Evolutionary conservation across 768 basidiomycete genomes (phyloP).

Genomic region (Trametes cubensis): DNA sequence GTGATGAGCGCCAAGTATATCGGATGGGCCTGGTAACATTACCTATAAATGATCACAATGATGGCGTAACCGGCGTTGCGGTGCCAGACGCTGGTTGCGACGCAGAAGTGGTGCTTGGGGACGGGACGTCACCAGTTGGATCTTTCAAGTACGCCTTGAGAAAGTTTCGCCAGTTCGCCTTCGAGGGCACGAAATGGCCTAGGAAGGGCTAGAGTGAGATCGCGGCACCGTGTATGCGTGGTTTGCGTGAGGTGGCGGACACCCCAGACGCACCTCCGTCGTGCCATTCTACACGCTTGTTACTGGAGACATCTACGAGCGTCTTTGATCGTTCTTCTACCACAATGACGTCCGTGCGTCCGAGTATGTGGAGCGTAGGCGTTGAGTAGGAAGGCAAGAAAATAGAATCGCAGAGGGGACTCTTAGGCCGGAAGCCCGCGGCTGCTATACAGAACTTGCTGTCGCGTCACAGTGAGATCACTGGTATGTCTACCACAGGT

Average conservation of each 20-base stretch:
- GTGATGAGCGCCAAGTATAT: too few species aligned
- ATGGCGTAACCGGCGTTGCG: slow-evolving; percentile 43
- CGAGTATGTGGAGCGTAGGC: slow-evolving; percentile 77
- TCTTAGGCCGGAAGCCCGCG: slow-evolving; percentile 63
- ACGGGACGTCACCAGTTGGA: slow-evolving; percentile 49
- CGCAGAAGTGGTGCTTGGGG: slow-evolving; percentile 40
- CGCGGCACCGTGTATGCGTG: neutral
- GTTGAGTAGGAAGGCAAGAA: slow-evolving; percentile 60
- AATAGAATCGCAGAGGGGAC: slow-evolving; percentile 50
- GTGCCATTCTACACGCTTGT: slow-evolving; percentile 71
- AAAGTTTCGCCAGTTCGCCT: slow-evolving; percentile 75
- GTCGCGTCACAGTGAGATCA: neutral
- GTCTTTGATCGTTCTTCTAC: slow-evolving; percentile 63
- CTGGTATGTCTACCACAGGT: neutral
- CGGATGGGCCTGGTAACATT: neutral
- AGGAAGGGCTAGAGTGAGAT: neutral
- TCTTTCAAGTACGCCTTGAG: slow-evolving; percentile 65
- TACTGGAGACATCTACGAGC: slow-evolving; percentile 56
- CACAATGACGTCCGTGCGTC: slow-evolving; percentile 77
- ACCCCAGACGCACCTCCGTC: slow-evolving; percentile 67
- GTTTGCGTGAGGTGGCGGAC: too few species aligned
- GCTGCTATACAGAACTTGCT: slow-evolving; percentile 78
- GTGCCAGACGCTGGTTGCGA: slow-evolving; percentile 51
- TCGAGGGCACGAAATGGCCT: slow-evolving; percentile 88
- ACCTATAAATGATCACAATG: neutral